Conservation (phyloP, 2,329 filamentous ascomycete species). For the Exophiala aquamarina region DNA sequence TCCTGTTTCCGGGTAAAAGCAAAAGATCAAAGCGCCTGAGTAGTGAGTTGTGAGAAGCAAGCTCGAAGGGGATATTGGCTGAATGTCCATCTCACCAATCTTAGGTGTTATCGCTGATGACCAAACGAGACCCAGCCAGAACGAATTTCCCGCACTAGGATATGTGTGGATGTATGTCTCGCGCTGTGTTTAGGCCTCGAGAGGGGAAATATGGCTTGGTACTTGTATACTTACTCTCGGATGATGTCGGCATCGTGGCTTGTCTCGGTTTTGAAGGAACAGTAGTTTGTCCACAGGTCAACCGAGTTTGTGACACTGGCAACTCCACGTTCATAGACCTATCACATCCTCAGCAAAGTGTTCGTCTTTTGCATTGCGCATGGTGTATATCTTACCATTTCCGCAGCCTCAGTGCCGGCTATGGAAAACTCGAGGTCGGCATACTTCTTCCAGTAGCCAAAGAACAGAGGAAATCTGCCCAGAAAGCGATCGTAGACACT, state of each 20-base stretch:
- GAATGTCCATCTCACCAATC: slow-evolving; percentile 67
- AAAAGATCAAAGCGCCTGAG: slow-evolving; percentile 47
- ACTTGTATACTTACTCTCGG: slow-evolving; percentile 90
- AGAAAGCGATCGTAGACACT: slow-evolving; percentile 90
- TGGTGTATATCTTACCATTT: slow-evolving; percentile 67
- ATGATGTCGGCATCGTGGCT: slow-evolving; percentile 92
- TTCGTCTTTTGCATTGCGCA: slow-evolving; percentile 5
- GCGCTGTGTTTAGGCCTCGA: slow-evolving; percentile 47
- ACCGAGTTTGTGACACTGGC: slow-evolving; percentile 91
- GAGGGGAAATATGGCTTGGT: slow-evolving; percentile 63
- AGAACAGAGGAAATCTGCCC: slow-evolving; percentile 89
- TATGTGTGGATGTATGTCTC: slow-evolving; percentile 30
- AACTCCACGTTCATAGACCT: slow-evolving; percentile 95
- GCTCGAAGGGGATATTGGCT: slow-evolving; percentile 31
- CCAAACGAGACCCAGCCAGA: slow-evolving; percentile 39
- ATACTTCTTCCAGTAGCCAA: slow-evolving; percentile 99
- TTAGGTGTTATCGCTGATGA: slow-evolving; percentile 35
- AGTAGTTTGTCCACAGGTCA: slow-evolving; percentile 97
- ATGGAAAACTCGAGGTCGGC: slow-evolving; percentile 97
- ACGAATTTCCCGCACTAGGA: no score
- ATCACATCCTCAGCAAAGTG: slow-evolving; percentile 16
- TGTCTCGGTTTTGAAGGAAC: slow-evolving; percentile 95
- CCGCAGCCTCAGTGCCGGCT: slow-evolving; percentile 91
- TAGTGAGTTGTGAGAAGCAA: slow-evolving; percentile 53
- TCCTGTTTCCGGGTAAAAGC: slow-evolving; percentile 30